Conservation (phyloP, 2,329 filamentous ascomycete genomes). For the Neonectria ditissima region DNA sequence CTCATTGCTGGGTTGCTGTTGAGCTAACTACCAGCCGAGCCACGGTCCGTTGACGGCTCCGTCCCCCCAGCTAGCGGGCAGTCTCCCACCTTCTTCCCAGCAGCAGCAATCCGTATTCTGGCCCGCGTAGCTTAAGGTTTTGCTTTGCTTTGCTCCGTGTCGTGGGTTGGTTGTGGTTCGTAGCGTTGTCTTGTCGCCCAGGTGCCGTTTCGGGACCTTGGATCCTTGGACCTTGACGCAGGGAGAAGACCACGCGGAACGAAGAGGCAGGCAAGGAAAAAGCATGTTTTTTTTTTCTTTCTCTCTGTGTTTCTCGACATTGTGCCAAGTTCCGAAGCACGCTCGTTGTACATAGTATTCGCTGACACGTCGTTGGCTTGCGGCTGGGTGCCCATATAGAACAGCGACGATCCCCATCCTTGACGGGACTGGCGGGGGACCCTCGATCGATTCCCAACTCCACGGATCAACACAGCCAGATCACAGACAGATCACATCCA, state of each 20-base stretch:
- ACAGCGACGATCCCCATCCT: constrained; percentile 1
- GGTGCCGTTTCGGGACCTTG: not conserved
- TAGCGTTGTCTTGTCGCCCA: not conserved
- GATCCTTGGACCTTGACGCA: not conserved
- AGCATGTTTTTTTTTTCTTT: not conserved
- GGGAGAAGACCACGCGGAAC: not conserved
- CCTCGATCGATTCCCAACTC: constrained; percentile 11
- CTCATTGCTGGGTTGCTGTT: not conserved
- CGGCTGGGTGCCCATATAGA: too few species aligned
- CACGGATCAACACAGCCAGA: not conserved
- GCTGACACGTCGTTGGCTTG: too few species aligned
- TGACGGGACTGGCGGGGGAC: constrained; percentile 2
- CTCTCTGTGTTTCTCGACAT: too few species aligned
- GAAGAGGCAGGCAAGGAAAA: not conserved
- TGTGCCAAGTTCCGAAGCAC: too few species aligned
- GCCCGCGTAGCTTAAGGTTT: too few species aligned
- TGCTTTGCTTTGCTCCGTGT: too few species aligned
- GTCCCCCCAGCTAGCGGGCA: too few species aligned
- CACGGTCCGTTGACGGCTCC: not conserved
- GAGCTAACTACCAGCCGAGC: not conserved
- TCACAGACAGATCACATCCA: too few species aligned
- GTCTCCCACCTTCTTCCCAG: not conserved
- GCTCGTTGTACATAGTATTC: too few species aligned
- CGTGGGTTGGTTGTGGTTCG: too few species aligned
- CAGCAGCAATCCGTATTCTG: too few species aligned